Conservation (phyloP, 2,329 filamentous ascomycete genomes). For the Acrocalymma vagum region DNA sequence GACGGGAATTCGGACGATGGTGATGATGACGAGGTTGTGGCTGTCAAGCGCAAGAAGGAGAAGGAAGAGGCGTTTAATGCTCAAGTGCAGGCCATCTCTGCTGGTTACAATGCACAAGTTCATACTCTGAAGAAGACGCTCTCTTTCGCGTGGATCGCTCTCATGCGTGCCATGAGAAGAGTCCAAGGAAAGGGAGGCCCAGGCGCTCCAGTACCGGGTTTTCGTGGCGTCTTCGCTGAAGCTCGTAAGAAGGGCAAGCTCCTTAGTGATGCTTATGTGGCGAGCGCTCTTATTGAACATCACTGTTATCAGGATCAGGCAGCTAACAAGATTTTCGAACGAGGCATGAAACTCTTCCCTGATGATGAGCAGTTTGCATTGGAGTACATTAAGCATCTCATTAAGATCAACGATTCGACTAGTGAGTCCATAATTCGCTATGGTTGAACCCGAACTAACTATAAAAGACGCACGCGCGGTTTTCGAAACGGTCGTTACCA, state of each 20-base stretch:
- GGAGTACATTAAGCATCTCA: slow-evolving; percentile 94
- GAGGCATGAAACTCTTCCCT: slow-evolving; percentile 90
- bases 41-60: slow-evolving; percentile 43
- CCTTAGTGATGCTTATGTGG: slow-evolving; percentile 94
- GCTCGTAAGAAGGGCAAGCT: slow-evolving; percentile 86
- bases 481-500: slow-evolving; percentile 92
- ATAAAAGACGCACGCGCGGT: slow-evolving; percentile 85
- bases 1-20: slow-evolving; percentile 52
- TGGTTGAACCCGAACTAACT: slow-evolving; percentile 13
- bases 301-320: slow-evolving; percentile 95
- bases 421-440: slow-evolving; percentile 67
- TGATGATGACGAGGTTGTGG: slow-evolving; percentile 61
- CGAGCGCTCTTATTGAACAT: slow-evolving; percentile 90
- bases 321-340: slow-evolving; percentile 94
- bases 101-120: slow-evolving; percentile 76
- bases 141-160: slow-evolving; percentile 92
- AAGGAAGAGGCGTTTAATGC: slow-evolving; percentile 62
- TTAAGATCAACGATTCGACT: slow-evolving; percentile 90
- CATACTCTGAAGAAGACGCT: slow-evolving; percentile 83
- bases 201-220: slow-evolving; percentile 71
- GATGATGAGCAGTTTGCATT: slow-evolving; percentile 93
- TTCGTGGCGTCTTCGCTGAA: slow-evolving; percentile 88
- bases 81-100: slow-evolving; percentile 66
- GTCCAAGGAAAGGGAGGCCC: slow-evolving; percentile 81
- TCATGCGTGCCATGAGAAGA: slow-evolving; percentile 92